Conservation (phyloP, 257 asterid genomes). For the Jasminum sambac region DNA sequence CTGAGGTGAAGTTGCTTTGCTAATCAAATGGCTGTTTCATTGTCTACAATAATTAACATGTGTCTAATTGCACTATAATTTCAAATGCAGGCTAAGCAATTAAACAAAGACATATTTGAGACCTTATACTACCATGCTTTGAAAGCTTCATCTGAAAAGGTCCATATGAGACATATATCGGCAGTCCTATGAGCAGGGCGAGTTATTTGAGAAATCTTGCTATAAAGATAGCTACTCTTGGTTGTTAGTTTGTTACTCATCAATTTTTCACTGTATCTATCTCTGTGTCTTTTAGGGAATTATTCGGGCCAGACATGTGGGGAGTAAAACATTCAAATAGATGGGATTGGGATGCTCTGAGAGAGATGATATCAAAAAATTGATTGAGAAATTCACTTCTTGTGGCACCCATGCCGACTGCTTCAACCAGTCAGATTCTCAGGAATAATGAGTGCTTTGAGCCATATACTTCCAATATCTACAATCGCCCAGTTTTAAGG, state of each 20-base stretch:
- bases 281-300: constrained; percentile 54
- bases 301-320: constrained; percentile 98
- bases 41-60: constrained; percentile 6
- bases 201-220: neutral
- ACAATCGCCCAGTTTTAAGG: constrained; percentile 94
- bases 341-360: constrained; percentile 91
- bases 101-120: constrained; percentile 93
- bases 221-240: neutral
- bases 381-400: constrained; percentile 94
- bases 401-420: constrained; percentile 98
- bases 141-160: constrained; percentile 86
- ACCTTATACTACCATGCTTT: constrained; percentile 91
- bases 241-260: neutral
- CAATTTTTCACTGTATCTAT: neutral
- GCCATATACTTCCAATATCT: constrained; percentile 93
- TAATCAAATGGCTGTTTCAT: neutral
- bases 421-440: constrained; percentile 98
- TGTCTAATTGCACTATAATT: neutral
- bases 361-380: constrained; percentile 52
- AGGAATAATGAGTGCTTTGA: constrained; percentile 98
- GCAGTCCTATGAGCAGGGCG: constrained; percentile 97
- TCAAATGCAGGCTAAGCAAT: constrained; percentile 77
- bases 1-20: constrained; percentile 56
- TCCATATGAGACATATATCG: constrained; percentile 75
- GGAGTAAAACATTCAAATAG: constrained; percentile 70